Evolutionary conservation across 2,329 filamentous ascomycete species (phyloP).

Genomic region (Aspergillus flavus): DNA sequence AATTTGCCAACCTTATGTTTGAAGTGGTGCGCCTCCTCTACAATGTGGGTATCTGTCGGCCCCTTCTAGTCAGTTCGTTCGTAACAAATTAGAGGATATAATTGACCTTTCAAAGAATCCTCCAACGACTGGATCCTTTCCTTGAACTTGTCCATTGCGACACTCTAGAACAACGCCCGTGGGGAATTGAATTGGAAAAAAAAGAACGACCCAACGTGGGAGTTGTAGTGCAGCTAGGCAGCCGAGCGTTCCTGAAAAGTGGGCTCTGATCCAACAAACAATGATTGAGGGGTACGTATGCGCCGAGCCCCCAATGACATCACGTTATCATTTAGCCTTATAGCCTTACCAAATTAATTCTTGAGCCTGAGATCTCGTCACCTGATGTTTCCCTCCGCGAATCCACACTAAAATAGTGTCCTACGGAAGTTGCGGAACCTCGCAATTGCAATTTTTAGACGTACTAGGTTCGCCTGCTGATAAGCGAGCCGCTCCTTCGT

Average conservation of each 20-base stretch:
- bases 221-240: neutral
- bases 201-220: neutral
- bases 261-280: neutral
- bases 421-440: neutral
- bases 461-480: neutral
- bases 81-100: neutral
- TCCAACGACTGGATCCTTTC: constrained; percentile 29
- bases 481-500: neutral
- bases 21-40: constrained; percentile 59
- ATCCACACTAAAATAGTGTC: constrained; percentile 1
- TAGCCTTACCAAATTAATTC: neutral
- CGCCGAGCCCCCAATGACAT: constrained; percentile 8
- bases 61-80: constrained; percentile 4
- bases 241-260: constrained; percentile 1
- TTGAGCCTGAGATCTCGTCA: neutral
- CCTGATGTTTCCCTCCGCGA: neutral
- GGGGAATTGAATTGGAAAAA: neutral
- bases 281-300: neutral
- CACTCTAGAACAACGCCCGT: neutral
- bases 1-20: constrained; percentile 68
- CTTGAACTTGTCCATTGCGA: constrained; percentile 31
- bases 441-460: neutral
- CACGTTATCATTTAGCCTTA: constrained; percentile 7
- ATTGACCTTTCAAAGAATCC: constrained; percentile 31
- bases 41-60: constrained; percentile 37